Evolutionary conservation across 495 filamentous ascomycete genomes (phyloP), one percentile per base, ranked within the genome.

Genomic region (Cudoniella acicularis): DNA sequence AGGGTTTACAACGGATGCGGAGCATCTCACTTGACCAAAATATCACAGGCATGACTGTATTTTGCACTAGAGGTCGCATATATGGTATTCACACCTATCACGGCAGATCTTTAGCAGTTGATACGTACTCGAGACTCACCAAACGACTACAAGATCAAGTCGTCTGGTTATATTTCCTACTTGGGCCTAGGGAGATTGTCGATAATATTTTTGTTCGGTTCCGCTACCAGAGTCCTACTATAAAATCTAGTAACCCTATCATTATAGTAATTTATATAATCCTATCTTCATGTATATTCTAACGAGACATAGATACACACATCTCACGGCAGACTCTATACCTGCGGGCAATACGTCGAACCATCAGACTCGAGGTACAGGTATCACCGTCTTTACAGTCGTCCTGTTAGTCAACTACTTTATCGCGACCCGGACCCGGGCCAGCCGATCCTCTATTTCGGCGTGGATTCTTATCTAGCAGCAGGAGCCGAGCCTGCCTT

Each of bases 351-450:
- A 36, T 13, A 36, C 30, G 13, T 36, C 30, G 13, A 36, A 4
- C 30, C 30, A 13, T 36, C 30, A 36, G 30, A 36, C 13, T 36
- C 30, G 13, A 36, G 30, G 30, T 13, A 36, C 30, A 36, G 13
- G 30, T 36, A 36, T 36, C 13, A 36, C 13, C 30, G 30, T 36
- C 30, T 36, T 36, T 36, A 13, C 13, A 36, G 30, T 36, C 30
- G 45, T 48, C 45, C 45, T 48, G 21, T 48, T 48, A 48, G n/a
- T 17, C 45, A 48, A 48, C 45, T 48, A 4, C n/a, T 48, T 17
- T 22, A 48, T 22, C 6, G 21, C 17, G 45, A 48, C 21, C 45
- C 45, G 16, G 45, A 48, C 45, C 8, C 45, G 8, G 45, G 45
- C 8, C n/a, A 48, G 16, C 45, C 45, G 16, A 48, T 48, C 45